Percentiles rank a stretch among this genome's conserved stretches.
These are phyloP conservation scores for Thraustotheca clavata DNA, from an alignment of 352 stramenopile genomes.

Conservation along the genomic window DNA sequence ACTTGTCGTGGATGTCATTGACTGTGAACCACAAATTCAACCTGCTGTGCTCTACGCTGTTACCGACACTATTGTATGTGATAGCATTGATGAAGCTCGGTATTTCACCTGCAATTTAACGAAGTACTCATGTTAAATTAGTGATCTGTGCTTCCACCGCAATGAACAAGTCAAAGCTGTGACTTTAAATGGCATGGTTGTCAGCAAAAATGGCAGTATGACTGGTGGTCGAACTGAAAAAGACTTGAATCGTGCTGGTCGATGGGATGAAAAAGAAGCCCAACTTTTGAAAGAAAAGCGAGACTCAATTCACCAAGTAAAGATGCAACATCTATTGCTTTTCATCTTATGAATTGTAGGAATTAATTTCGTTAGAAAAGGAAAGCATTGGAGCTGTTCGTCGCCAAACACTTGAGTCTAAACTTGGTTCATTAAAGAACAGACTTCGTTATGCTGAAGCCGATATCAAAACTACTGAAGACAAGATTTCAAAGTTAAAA, in stretches of 20 bases:
- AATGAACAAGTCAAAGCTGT: conserved; percentile 86
- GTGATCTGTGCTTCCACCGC: conserved; percentile 63
- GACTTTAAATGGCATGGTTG: conserved; percentile 93
- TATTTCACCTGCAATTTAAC: conserved; percentile 15
- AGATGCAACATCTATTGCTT: conserved; percentile 27
- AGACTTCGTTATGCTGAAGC: conserved; percentile 65
- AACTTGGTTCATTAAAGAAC: conserved; percentile 62
- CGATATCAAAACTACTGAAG: conserved; percentile 60
- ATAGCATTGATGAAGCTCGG: conserved; percentile 91
- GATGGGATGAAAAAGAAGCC: conserved; percentile 92
- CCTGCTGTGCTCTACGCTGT: conserved; percentile 94
- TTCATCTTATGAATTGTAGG: conserved; percentile 21
- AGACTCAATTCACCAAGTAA: conserved; percentile 69
- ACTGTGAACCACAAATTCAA: conserved; percentile 88
- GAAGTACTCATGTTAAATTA: not conserved
- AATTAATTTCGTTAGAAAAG: conserved; percentile 50
- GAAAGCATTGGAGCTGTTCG: conserved; percentile 62
- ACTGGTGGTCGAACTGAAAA: conserved; percentile 90
- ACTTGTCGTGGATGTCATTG: conserved; percentile 93
- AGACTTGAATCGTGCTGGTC: conserved; percentile 69
- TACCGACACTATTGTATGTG: conserved; percentile 93
- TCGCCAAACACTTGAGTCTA: conserved; percentile 52
- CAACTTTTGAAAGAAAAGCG: conserved; percentile 78
- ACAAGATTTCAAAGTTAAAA: conserved; percentile 59
- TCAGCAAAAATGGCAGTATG: conserved; percentile 98